Conservation (phyloP, 495 filamentous ascomycete genomes). For the Pseudevernia furfuracea region DNA sequence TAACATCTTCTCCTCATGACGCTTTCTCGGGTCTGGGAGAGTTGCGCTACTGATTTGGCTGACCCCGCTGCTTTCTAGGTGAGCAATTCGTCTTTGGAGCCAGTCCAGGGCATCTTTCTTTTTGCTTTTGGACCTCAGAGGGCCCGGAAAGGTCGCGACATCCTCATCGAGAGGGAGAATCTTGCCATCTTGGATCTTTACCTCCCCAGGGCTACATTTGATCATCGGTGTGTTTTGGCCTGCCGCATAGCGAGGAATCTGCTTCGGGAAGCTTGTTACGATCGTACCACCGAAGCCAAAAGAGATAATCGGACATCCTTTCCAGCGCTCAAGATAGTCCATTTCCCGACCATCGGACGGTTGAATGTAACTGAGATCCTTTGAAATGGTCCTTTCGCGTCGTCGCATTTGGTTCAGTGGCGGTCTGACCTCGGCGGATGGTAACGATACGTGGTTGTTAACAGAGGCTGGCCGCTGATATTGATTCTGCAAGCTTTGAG, state of each 20-base stretch:
- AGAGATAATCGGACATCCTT: conserved; percentile 72
- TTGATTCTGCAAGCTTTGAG: conserved; percentile 41
- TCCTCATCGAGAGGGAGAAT: conserved; percentile 60
- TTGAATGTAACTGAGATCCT: conserved; percentile 46
- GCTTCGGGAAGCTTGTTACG: conserved; percentile 78
- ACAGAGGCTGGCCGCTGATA: conserved; percentile 63
- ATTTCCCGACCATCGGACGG: conserved; percentile 74
- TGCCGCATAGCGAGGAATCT: conserved; percentile 76
- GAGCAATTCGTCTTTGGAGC: conserved; percentile 66
- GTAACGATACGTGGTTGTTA: conserved; percentile 28
- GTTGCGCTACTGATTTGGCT: conserved; percentile 1
- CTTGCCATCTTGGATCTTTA: conserved; percentile 64
- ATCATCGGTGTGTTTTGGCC: conserved; percentile 66
- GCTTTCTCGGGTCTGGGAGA: conserved; percentile 50
- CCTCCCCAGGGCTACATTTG: conserved; percentile 75
- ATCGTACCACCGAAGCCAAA: conserved; percentile 85
- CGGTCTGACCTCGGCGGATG: conserved; percentile 3
- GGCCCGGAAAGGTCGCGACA: conserved; percentile 78
- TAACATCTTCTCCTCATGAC: conserved; percentile 71
- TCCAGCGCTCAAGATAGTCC: conserved; percentile 82
- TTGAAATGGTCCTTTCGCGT: conserved; percentile 32
- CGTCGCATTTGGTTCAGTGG: background rate
- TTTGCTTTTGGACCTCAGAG: conserved; percentile 78
- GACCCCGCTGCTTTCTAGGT: conserved; percentile 50
- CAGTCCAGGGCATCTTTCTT: conserved; percentile 89